phyloP scores from a whole-genome alignment of 1,284 basidiomycete species.

The Cryptococcus jaspeensis region DNA sequence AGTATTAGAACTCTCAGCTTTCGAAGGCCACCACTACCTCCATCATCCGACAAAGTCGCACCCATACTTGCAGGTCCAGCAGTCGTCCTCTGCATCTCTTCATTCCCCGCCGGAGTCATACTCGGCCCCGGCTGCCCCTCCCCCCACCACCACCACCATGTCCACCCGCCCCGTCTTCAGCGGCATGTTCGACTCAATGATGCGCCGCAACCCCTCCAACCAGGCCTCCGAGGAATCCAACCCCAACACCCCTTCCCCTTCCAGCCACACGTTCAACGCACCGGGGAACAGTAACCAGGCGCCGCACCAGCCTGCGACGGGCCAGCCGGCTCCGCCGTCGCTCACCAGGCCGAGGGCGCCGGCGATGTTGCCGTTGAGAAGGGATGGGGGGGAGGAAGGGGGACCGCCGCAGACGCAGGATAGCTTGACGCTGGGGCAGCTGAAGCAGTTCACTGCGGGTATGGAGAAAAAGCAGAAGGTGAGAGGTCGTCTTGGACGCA shows the following conservation, averaged over 20 bases:
- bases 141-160: background rate
- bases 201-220: constrained; percentile 5
- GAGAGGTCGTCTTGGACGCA: background rate
- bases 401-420: constrained; percentile 16
- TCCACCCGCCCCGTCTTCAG: constrained; percentile 8
- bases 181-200: constrained; percentile 21
- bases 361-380: constrained; percentile 13
- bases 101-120: background rate
- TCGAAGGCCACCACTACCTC: background rate
- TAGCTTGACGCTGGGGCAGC: constrained; percentile 38
- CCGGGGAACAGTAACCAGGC: background rate
- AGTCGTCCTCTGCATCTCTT: too few species aligned
- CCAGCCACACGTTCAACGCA: background rate
- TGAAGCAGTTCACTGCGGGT: constrained; percentile 28
- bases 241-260: background rate
- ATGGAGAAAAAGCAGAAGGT: constrained; percentile 35
- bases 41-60: too few species aligned
- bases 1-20: too few species aligned
- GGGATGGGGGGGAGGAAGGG: constrained; percentile 10
- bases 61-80: too few species aligned
- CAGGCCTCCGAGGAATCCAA: background rate
- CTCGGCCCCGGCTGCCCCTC: background rate
- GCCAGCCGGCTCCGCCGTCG: constrained; percentile 10
- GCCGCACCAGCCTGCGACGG: background rate
- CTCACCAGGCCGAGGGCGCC: constrained; percentile 27